Evolutionary conservation across 176 grass and related monocot genomes (phyloP), one percentile per base, ranked within the genome.

Genomic region (Zea luxurians): DNA sequence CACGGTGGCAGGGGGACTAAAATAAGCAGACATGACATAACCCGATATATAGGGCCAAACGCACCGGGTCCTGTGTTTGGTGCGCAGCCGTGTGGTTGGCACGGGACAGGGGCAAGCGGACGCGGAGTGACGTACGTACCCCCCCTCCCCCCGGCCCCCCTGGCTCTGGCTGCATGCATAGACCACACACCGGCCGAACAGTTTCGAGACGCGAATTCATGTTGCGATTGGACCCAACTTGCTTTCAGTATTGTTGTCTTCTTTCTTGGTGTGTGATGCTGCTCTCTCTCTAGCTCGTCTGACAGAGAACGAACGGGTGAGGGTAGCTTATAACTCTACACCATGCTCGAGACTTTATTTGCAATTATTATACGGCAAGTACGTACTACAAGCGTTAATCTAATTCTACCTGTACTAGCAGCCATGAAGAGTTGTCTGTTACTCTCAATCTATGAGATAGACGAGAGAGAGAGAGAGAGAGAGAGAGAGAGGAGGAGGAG

Each of bases 51-150:
- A 17, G n/a, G 11, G 57, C 17, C 17, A 50, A 70, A 53, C 11
- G 16, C 68, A 46, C 61, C 16, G 10, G 12, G 42, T 58, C 40
- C 10, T 52, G 7, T 10, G 9, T 79, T 79, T 54, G 38, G 59
- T 38, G 59, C 36, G 7, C 4, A 40, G 3, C 76, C 79, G 86
- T 89, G 90, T 87, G 90, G 78, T 60, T 16, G 78, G 76, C 83
- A 89, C 90, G 84, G 80, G 81, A 85, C 78, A 60, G 13, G 66
- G 17, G 55, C 34, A 63, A 85, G 15, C 68, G 3, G 68, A 8
- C 83, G 65, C 11, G 4, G 58, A 21, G 62, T 73, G 70, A 85
- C 83, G 67, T 53, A 49, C 37, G 27, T 27, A 27, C 27, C 27
- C 27, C 27, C 27, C 1, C n/a, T n/a, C n/a, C n/a, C n/a, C n/a